Conservation (phyloP, 495 filamentous ascomycete species). For the Bathelium albidoporum region DNA sequence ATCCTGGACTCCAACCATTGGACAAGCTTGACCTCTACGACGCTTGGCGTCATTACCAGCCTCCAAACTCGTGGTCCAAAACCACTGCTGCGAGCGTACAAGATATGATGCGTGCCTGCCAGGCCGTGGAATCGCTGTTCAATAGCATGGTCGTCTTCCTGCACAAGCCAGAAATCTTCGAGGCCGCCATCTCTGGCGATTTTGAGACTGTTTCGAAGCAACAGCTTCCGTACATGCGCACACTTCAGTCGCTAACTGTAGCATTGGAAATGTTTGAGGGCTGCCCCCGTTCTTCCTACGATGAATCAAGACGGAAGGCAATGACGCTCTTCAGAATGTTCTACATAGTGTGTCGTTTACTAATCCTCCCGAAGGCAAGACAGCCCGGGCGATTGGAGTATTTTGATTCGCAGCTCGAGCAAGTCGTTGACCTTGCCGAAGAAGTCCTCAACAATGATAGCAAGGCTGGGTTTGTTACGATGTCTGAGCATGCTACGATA, state of each 20-base stretch:
- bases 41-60: neutral
- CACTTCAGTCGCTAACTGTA: neutral
- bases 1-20: neutral
- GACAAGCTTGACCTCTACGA: neutral
- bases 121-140: neutral
- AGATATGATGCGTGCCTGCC: neutral
- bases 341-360: neutral
- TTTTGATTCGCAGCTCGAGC: neutral
- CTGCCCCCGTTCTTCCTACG: neutral
- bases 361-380: neutral
- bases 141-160: neutral
- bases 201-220: neutral
- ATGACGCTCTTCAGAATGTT: neutral
- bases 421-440: neutral
- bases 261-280: neutral
- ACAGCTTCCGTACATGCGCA: neutral
- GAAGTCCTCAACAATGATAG: neutral
- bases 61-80: neutral
- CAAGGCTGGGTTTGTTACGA: neutral
- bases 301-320: neutral
- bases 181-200: neutral
- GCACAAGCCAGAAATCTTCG: neutral
- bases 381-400: neutral
- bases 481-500: neutral
- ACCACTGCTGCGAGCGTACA: neutral